phyloP scores from a whole-genome alignment of 2,329 filamentous ascomycete genomes.

The Exutisphaerella laricina region DNA sequence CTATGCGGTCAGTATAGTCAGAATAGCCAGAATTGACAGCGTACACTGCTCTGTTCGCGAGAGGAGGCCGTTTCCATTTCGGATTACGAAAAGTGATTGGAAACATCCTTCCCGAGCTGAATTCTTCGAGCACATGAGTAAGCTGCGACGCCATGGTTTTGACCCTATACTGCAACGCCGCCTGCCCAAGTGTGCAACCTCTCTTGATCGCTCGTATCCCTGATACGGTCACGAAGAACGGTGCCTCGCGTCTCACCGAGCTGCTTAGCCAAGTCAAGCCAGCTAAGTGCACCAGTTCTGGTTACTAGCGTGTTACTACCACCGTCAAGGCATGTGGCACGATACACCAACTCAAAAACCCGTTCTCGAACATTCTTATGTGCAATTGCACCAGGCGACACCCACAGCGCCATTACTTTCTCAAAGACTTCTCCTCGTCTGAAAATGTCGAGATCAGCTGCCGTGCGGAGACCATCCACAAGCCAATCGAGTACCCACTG shows the following conservation, averaged over 20 bases:
- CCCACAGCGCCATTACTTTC: constrained; percentile 61
- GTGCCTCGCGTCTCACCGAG: not conserved
- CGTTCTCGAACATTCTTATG: constrained; percentile 52
- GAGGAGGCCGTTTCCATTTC: no score
- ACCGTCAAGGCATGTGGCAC: constrained; percentile 60
- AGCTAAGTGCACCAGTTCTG: constrained; percentile 66
- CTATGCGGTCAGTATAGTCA: no score
- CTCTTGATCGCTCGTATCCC: not conserved
- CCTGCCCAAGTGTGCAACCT: not conserved
- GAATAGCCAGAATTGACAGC: no score
- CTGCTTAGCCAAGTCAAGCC: constrained; percentile 54
- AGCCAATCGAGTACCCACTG: constrained; percentile 70
- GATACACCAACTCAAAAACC: constrained; percentile 58
- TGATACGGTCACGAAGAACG: not conserved
- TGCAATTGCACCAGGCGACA: constrained; percentile 58
- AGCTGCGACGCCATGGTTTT: no score
- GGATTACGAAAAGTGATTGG: no score
- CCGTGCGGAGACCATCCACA: constrained; percentile 58
- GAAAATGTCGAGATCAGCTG: constrained; percentile 56
- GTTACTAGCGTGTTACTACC: constrained; percentile 79
- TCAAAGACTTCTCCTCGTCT: constrained; percentile 64
- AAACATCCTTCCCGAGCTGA: no score
- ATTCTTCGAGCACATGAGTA: no score
- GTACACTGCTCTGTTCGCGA: no score
- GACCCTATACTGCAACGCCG: not conserved